Evolutionary conservation across 176 grass and related monocot species (phyloP), one percentile per base, ranked within the genome.

Genomic region (Aegilops sharonensis): DNA sequence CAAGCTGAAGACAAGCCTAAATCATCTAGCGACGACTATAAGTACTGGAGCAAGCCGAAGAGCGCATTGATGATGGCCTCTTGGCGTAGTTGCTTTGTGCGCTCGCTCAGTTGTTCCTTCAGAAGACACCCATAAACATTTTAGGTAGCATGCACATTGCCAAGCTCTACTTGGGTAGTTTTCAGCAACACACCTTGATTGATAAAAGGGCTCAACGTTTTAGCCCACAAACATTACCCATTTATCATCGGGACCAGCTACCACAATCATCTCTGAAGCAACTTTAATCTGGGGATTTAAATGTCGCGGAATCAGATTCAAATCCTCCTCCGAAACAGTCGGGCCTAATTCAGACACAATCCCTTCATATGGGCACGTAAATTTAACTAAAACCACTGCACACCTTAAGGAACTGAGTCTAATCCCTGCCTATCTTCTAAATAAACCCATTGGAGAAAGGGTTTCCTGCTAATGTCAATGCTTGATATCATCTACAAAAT

Each of bases 341-440:
- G 27, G 25, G 11, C 25, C 43, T 31, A 72, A 24, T 6, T 43
- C 3, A 24, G 35, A 40, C 18, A 72, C 68, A 42, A 23, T 72
- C 20, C 18, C 21, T 75, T 27, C 40, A 31, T 31, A 31, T 31
- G 31, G 31, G 31, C 31, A 74, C 3, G n/a, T 8, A 52, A 75
- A 75, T 15, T 52, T 9, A 9, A 52, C 45, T 54, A 43, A 43
- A 54, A 11, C 72, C 43, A 52, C 25, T 20, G 45, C 45, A 32
- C 11, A 30, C 48, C 7, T 74, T 12, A 48, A 3, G 23, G 13
- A 48, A 75, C 45, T 20, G 72, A 10, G 27, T 54, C 43, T 8
- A 50, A 17, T 76, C 14, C 64, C 32, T 82, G 72, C 25, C 72
- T 52, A 31, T 52, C 72, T 31, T 75, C 72, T 18, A 76, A 76